These are phyloP conservation scores for Lactuca saligna DNA, from an alignment of 129 eudicot genomes.

Conservation along the genomic window DNA sequence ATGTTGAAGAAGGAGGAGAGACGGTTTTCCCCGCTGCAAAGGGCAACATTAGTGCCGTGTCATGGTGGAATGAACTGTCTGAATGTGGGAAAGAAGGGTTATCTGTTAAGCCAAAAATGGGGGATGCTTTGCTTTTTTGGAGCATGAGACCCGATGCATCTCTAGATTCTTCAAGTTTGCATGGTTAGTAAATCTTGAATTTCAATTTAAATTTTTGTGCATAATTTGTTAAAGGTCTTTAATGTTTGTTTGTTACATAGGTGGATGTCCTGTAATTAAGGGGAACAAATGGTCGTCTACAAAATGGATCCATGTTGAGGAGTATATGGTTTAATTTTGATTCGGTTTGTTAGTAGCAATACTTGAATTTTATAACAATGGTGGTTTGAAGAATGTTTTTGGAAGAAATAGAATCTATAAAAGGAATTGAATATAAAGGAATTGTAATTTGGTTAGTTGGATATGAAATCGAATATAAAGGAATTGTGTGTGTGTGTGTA, in stretches of 20 bases:
- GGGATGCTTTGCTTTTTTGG: slow-evolving; percentile 92
- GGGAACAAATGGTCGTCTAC: slow-evolving; percentile 92
- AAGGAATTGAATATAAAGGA: too few relatives aligned
- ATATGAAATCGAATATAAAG: not conserved
- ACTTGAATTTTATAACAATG: not conserved
- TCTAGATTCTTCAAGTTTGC: slow-evolving; percentile 78
- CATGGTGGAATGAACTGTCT: slow-evolving; percentile 78
- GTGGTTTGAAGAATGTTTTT: not conserved
- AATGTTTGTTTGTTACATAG: slow-evolving; percentile 25
- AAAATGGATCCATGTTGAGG: slow-evolving; percentile 79
- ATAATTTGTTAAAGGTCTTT: not conserved
- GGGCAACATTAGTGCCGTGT: slow-evolving; percentile 66
- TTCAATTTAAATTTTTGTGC: not conserved
- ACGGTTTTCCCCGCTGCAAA: slow-evolving; percentile 83
- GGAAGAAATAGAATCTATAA: not conserved
- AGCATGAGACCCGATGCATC: slow-evolving; percentile 86
- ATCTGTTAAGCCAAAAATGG: slow-evolving; percentile 89
- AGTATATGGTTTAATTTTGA: slow-evolving; percentile 40
- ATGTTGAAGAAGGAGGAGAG: slow-evolving; percentile 99
- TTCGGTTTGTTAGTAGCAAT: not conserved
- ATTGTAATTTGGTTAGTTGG: not conserved
- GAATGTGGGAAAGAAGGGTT: slow-evolving; percentile 86
- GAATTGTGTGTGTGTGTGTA: too few relatives aligned
- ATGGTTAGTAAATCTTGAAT: slow-evolving; percentile 50
- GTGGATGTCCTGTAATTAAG: slow-evolving; percentile 83